A percentile compares a stretch with the other conserved stretches of the same genome.
Evolutionary conservation across 1,139 yeast genomes (phyloP).

Genomic region (Saccharomyces hybrid): DNA sequence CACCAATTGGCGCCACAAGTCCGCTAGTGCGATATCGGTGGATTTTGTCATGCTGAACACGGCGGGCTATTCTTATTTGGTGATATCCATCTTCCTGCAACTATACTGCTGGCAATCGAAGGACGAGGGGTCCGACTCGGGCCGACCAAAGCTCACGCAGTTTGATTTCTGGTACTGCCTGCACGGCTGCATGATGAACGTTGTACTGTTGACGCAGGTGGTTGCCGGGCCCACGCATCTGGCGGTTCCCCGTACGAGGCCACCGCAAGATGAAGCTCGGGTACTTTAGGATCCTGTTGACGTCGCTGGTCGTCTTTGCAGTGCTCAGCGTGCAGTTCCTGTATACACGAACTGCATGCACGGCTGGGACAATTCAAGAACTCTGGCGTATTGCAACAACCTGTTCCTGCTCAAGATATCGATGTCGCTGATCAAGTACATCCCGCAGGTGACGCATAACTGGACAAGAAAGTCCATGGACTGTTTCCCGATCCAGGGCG

Average conservation of each 20-base stretch:
- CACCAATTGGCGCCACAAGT: conserved; percentile 33
- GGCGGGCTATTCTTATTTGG: conserved; percentile 38
- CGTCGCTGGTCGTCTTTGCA: conserved; percentile 16
- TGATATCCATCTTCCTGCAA: conserved; percentile 36
- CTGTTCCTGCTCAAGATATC: conserved; percentile 39
- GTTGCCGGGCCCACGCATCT: conserved; percentile 30
- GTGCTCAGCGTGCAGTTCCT: conserved; percentile 14
- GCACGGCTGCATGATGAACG: conserved; percentile 38
- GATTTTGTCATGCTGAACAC: conserved; percentile 40
- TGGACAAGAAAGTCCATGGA: conserved; percentile 45
- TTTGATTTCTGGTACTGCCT: conserved; percentile 39
- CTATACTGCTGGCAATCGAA: conserved; percentile 24
- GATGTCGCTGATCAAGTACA: conserved; percentile 50
- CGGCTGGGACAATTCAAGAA: conserved; percentile 24
- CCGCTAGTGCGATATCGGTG: conserved; percentile 40
- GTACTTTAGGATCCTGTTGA: conserved; percentile 22
- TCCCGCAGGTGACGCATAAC: conserved; percentile 55
- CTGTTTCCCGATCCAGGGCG: conserved; percentile 51
- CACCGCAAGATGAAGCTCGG: conserved; percentile 22
- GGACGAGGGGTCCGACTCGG: conserved; percentile 7
- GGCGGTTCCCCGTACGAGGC: conserved; percentile 29
- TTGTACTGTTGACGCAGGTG: conserved; percentile 35
- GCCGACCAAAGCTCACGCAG: conserved; percentile 35
- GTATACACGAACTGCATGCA: conserved; percentile 4
- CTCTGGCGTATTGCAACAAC: conserved; percentile 25